Evolutionary conservation across 805 yeast species (phyloP), one percentile per base, ranked within the genome.

Genomic region (Wickerhamomyces tratensis): DNA sequence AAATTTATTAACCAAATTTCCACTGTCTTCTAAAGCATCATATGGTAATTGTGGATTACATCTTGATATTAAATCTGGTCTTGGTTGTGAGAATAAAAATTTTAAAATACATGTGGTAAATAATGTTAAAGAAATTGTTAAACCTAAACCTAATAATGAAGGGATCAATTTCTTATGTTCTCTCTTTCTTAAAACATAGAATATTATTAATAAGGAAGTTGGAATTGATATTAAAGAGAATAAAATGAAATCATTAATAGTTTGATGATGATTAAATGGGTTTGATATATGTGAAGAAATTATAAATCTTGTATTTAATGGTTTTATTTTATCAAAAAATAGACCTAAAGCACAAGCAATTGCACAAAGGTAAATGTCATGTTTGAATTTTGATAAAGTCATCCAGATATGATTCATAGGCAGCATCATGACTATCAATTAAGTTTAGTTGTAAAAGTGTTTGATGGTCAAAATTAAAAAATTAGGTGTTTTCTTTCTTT

Each of bases 51-150:
- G 64, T 1, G 96, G 96, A 27, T 70, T 57, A 61, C 98, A 91
- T 46, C 98, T 72, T 5, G 86, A 83, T 39, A 91, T 59, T 55
- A 89, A 86, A 62, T 91, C 98, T 0, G 98, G 98, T 41, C 98
- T 68, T 46, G 84, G 86, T 53, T 95, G 72, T 7, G 96, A 96
- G 41, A 91, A 76, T 76, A 82, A 76, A 53, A 82, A 78, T 62
- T 91, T 91, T 42, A 86, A 57, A 12, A 80, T 65, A 51, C 48
- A 41, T 9, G 51, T 45, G 9, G 49, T 39, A n/a, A 47, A 39
- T 1, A 45, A 43, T 2, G 52, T 49, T 6, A 52, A 33, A 1
- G 49, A 37, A 11, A 49, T 35, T 5, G 50, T 41, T 8, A 44
- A 33, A 7, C 39, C 25, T 10, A 52, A 37, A 2, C 49, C 49